Conservation (phyloP, 495 filamentous ascomycete genomes). For the Poronia punctata region DNA sequence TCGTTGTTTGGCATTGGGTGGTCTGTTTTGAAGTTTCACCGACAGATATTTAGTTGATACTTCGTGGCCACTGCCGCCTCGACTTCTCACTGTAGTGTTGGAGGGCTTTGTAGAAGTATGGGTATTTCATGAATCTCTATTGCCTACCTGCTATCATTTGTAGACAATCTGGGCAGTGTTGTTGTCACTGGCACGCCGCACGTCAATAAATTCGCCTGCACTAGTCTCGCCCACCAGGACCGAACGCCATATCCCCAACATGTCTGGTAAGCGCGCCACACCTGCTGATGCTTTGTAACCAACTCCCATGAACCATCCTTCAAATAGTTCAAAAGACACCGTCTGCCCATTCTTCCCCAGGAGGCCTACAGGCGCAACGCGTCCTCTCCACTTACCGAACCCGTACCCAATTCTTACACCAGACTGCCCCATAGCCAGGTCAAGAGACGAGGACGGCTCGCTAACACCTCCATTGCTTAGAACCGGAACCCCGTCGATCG, state of each 20-base stretch:
- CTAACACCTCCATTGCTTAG: too few species aligned
- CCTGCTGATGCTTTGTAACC: conserved; percentile 6
- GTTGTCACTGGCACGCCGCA: conserved; percentile 15
- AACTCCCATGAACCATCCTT: too few species aligned
- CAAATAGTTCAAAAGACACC: too few species aligned
- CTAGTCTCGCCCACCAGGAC: conserved; percentile 3
- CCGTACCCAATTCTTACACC: background rate
- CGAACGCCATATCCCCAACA: conserved; percentile 12
- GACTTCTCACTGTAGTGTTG: conserved; percentile 8
- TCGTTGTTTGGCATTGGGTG: conserved; percentile 18
- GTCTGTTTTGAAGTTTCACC: conserved; percentile 13
- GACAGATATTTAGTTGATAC: conserved; percentile 20
- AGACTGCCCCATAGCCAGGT: too few species aligned
- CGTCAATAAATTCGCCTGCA: conserved; percentile 3
- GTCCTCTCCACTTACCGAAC: background rate
- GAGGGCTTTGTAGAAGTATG: conserved; percentile 29
- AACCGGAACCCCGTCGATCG: conserved; percentile 84
- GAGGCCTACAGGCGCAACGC: background rate
- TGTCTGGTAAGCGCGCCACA: conserved; percentile 28
- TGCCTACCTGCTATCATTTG: conserved; percentile 13
- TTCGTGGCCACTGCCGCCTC: conserved; percentile 10
- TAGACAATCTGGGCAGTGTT: conserved; percentile 10
- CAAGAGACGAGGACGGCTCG: too few species aligned
- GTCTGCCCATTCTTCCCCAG: too few species aligned
- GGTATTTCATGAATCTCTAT: conserved; percentile 22